Conservation (phyloP, 2,329 filamentous ascomycete genomes). For the Ramularia collo-cygni region DNA sequence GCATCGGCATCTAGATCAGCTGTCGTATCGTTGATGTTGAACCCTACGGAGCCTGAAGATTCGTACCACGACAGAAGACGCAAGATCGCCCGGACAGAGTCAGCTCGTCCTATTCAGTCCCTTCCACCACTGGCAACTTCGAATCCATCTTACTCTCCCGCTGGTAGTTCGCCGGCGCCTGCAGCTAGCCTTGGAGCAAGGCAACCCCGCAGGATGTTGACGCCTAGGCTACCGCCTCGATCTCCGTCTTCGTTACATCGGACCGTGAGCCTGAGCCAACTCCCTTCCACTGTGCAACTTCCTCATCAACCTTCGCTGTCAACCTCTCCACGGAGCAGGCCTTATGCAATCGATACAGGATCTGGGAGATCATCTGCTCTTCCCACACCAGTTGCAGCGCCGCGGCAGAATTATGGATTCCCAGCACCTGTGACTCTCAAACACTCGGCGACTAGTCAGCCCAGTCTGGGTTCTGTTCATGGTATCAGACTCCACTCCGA, state of each 20-base stretch:
- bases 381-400: constrained; percentile 39
- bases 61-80: constrained; percentile 32
- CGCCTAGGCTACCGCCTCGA: constrained; percentile 40
- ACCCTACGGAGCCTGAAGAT: constrained; percentile 34
- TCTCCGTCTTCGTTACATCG: constrained; percentile 43
- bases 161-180: constrained; percentile 20
- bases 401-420: constrained; percentile 31
- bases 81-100: constrained; percentile 40
- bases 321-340: constrained; percentile 34
- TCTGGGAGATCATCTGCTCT: constrained; percentile 40
- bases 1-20: constrained; percentile 28
- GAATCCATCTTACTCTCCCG: constrained; percentile 5
- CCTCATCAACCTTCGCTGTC: constrained; percentile 45
- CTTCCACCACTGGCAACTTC: constrained; percentile 26
- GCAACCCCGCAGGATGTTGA: constrained; percentile 44
- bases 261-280: constrained; percentile 43
- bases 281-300: constrained; percentile 40
- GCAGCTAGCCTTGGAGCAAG: constrained; percentile 9
- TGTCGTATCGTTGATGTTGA: constrained; percentile 42
- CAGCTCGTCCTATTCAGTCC: constrained; percentile 30
- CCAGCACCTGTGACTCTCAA: constrained; percentile 31
- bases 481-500: constrained; percentile 20
- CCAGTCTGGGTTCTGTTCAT: constrained; percentile 23
- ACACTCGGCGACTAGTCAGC: constrained; percentile 35
- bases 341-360: constrained; percentile 39